phyloP scores from a whole-genome alignment of 139 green algal genomes.

The Ostreobium quekettii region DNA sequence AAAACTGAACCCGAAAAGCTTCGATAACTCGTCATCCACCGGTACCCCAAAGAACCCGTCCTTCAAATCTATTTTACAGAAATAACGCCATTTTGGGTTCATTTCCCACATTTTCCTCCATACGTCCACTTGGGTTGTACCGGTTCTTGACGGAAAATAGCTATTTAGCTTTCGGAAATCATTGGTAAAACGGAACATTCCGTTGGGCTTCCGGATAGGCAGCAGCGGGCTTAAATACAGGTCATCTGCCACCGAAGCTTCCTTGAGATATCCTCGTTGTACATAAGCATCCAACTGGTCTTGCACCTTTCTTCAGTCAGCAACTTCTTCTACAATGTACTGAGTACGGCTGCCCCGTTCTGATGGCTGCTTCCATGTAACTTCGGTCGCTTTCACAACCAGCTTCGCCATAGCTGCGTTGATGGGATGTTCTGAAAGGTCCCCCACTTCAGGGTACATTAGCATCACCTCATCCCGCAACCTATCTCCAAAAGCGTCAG shows the following conservation, averaged over 20 bases:
- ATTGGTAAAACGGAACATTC: slow-evolving; percentile 5
- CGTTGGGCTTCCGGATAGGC: slow-evolving; percentile 10
- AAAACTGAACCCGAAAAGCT: slow-evolving; percentile 15
- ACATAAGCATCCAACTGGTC: slow-evolving; percentile 8
- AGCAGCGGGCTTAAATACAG: slow-evolving; percentile 8
- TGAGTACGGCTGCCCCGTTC: slow-evolving; percentile 1
- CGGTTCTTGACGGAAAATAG: slow-evolving; percentile 7
- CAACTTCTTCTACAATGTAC: background rate
- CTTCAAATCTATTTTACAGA: slow-evolving; percentile 7
- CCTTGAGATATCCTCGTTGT: slow-evolving; percentile 1
- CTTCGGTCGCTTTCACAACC: background rate
- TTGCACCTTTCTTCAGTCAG: background rate
- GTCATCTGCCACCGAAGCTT: background rate
- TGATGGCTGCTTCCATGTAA: background rate
- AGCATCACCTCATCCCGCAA: too few relatives aligned
- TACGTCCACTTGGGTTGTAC: slow-evolving; percentile 2
- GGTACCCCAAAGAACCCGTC: slow-evolving; percentile 16
- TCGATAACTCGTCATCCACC: background rate
- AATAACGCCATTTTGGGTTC: slow-evolving; percentile 9
- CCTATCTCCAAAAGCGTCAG: too few relatives aligned
- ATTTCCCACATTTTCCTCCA: background rate
- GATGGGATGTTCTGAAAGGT: slow-evolving; percentile 3
- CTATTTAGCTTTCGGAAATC: slow-evolving; percentile 13
- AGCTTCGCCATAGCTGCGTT: background rate
- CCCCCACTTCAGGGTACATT: too few relatives aligned